Conservation (phyloP, 352 stramenopile genomes). For the Plasmopara viticola region DNA sequence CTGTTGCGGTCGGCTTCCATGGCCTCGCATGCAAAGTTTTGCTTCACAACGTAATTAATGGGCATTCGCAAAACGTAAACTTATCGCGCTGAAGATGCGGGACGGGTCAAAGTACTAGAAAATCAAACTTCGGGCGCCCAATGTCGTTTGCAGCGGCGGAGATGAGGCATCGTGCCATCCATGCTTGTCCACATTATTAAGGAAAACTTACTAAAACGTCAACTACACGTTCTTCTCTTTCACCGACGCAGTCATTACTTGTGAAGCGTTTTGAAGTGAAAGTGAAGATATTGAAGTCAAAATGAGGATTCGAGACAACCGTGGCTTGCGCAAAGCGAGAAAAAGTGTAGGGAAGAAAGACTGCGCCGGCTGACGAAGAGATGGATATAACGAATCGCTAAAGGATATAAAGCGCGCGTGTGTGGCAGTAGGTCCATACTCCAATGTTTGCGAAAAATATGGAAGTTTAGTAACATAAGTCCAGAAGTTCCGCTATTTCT, state of each 20-base stretch:
- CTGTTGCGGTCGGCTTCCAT: no score
- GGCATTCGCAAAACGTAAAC: no score
- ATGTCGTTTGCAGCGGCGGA: no score
- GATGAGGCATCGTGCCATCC: neutral
- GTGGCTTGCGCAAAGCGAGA: neutral
- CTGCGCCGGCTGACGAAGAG: neutral
- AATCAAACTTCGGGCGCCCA: no score
- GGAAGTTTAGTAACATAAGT: no score
- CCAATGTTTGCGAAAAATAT: neutral
- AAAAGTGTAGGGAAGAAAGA: slow-evolving; percentile 1
- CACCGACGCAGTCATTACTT: slow-evolving; percentile 2
- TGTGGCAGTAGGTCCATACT: neutral
- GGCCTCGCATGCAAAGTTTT: no score
- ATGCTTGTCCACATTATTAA: neutral
- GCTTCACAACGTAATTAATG: no score
- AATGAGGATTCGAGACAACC: neutral
- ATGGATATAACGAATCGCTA: neutral
- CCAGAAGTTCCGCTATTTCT: no score
- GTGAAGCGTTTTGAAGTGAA: slow-evolving; percentile 1
- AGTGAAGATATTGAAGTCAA: neutral
- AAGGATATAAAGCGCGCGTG: slow-evolving; percentile 1
- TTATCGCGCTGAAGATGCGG: no score
- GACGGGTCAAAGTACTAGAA: no score
- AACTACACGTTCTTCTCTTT: slow-evolving; percentile 1
- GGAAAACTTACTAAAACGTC: neutral